Conservation (phyloP, 345 rosid species). For the Eutrema yunnanense region DNA sequence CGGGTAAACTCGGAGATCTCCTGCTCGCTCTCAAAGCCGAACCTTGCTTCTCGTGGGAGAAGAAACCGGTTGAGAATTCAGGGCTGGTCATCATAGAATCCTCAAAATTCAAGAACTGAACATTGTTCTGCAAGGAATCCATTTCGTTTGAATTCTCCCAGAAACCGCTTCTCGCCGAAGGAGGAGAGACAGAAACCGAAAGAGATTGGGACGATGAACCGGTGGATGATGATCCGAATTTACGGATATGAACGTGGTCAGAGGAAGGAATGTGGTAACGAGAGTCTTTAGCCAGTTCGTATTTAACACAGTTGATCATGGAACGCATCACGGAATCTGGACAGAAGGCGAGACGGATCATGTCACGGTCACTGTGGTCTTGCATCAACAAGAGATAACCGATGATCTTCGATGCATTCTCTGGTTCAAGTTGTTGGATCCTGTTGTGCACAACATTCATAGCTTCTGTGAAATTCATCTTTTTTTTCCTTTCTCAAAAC, state of each 20-base stretch:
- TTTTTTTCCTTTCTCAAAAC: neutral
- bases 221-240: neutral
- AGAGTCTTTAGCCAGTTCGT: slow-evolving; percentile 35
- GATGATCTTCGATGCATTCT: slow-evolving; percentile 69
- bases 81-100: slow-evolving; percentile 18
- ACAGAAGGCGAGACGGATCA: slow-evolving; percentile 83
- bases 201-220: neutral
- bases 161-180: slow-evolving; percentile 32
- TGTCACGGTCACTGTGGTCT: slow-evolving; percentile 63
- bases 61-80: slow-evolving; percentile 43
- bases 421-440: slow-evolving; percentile 79
- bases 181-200: slow-evolving; percentile 4
- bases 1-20: slow-evolving; percentile 75
- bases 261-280: slow-evolving; percentile 19
- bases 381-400: slow-evolving; percentile 68
- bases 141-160: slow-evolving; percentile 45
- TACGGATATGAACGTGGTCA: slow-evolving; percentile 16
- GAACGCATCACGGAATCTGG: slow-evolving; percentile 57
- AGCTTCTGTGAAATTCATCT: slow-evolving; percentile 77
- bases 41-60: slow-evolving; percentile 34
- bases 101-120: slow-evolving; percentile 39
- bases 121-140: slow-evolving; percentile 30
- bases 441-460: slow-evolving; percentile 68
- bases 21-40: slow-evolving; percentile 44
- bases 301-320: slow-evolving; percentile 57